Percentiles rank a stretch among this genome's conserved stretches.
Conservation (phyloP, 192 early-diverging fungal species). For the Umbelopsis isabellina region DNA sequence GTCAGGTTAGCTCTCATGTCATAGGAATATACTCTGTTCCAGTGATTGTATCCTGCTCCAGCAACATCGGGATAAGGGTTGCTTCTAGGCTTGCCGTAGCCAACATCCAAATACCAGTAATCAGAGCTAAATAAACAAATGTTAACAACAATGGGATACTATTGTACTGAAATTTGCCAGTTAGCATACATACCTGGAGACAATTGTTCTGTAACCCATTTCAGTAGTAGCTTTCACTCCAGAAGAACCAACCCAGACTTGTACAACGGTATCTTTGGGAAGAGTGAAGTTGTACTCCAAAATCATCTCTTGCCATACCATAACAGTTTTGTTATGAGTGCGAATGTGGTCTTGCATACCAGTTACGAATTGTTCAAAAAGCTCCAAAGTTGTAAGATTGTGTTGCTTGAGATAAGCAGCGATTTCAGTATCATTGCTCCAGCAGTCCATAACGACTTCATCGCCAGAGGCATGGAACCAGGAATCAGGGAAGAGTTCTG, state of each 20-base stretch:
- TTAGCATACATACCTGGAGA: slow-evolving; percentile 20
- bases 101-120: slow-evolving; percentile 26
- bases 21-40: slow-evolving; percentile 37
- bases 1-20: slow-evolving; percentile 33
- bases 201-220: slow-evolving; percentile 34
- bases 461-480: slow-evolving; percentile 51
- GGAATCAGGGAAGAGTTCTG: slow-evolving; percentile 47
- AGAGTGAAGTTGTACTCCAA: slow-evolving; percentile 40
- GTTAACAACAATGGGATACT: slow-evolving; percentile 1
- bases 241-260: slow-evolving; percentile 43
- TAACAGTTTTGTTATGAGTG: slow-evolving; percentile 42
- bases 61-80: slow-evolving; percentile 42
- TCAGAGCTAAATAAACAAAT: not conserved
- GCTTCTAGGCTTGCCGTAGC: slow-evolving; percentile 35
- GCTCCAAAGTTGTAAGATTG: slow-evolving; percentile 31
- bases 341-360: slow-evolving; percentile 41
- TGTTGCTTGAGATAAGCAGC: slow-evolving; percentile 28
- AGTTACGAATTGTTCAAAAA: slow-evolving; percentile 39
- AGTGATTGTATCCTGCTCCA: slow-evolving; percentile 39
- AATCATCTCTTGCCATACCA: slow-evolving; percentile 55
- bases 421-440: slow-evolving; percentile 34
- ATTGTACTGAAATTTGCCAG: not conserved
- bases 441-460: slow-evolving; percentile 44
- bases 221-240: slow-evolving; percentile 37
- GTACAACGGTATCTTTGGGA: slow-evolving; percentile 43